Conservation (phyloP, 805 yeast genomes). For the Naumovozyma castellii region DNA sequence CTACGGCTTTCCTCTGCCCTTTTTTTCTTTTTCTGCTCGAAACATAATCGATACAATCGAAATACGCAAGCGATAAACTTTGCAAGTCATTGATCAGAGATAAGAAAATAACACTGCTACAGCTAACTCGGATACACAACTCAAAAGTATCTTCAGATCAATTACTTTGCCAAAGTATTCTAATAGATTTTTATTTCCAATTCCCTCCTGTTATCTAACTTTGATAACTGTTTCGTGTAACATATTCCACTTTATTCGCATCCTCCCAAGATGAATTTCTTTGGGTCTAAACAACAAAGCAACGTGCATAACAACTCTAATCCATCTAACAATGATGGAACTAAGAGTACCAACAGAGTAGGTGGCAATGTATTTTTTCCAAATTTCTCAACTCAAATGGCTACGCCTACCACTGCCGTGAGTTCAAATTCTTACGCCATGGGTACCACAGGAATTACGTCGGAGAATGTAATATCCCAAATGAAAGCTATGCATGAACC, state of each 20-base stretch:
- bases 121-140: not conserved
- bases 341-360: not conserved
- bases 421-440: conserved; percentile 53
- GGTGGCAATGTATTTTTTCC: conserved; percentile 22
- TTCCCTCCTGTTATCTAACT: no score
- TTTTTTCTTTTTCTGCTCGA: not conserved
- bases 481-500: conserved; percentile 20
- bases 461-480: conserved; percentile 29
- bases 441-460: conserved; percentile 51
- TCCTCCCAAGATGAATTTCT: conserved; percentile 22
- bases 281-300: conserved; percentile 14
- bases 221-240: no score
- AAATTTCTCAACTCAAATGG: conserved; percentile 35
- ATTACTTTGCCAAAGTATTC: no score
- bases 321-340: conserved; percentile 6
- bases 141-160: not conserved
- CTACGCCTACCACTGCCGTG: conserved; percentile 63
- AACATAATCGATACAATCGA: not conserved
- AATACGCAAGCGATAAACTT: not conserved
- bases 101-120: not conserved
- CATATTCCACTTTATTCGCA: not conserved
- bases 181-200: not conserved
- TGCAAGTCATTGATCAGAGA: not conserved
- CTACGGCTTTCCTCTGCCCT: not conserved
- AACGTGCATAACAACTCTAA: conserved; percentile 7